Conservation (phyloP, 23 red algal species). For the Gracilaria domingensis region DNA sequence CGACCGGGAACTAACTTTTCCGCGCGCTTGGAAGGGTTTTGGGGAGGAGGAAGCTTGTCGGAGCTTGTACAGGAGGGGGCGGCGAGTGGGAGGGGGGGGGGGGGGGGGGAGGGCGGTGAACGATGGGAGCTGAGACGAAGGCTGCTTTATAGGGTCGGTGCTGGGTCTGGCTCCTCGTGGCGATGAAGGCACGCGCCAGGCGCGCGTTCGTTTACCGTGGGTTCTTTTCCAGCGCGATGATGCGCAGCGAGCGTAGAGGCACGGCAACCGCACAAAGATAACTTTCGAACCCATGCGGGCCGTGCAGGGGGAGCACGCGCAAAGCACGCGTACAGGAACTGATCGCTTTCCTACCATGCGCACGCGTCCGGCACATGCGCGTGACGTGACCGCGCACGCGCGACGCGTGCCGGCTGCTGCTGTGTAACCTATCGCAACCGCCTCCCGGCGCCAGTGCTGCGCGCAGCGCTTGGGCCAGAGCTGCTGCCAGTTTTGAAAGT, state of each 20-base stretch:
- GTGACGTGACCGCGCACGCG: neutral
- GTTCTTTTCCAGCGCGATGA: too few species aligned
- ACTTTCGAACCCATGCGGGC: too few species aligned
- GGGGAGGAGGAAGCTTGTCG: neutral
- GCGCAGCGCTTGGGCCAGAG: too few species aligned
- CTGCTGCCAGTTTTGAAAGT: too few species aligned
- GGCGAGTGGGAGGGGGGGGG: neutral
- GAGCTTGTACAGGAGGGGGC: neutral
- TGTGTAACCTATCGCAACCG: neutral
- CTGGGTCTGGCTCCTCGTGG: neutral
- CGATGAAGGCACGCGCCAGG: neutral
- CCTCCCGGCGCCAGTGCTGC: neutral
- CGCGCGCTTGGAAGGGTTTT: too few species aligned
- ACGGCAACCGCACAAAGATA: neutral
- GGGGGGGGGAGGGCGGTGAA: neutral
- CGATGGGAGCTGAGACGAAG: neutral
- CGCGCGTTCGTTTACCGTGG: too few species aligned
- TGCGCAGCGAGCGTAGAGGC: neutral
- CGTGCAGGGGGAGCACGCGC: neutral
- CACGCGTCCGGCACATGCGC: constrained; percentile 13
- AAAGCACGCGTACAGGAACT: neutral
- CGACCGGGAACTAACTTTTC: too few species aligned
- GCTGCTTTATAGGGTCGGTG: neutral
- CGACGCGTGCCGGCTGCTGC: neutral
- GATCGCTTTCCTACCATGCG: neutral